These are phyloP conservation scores for Colletotrichum melonis DNA, from an alignment of 2,329 filamentous ascomycete species.

Conservation along the genomic window DNA sequence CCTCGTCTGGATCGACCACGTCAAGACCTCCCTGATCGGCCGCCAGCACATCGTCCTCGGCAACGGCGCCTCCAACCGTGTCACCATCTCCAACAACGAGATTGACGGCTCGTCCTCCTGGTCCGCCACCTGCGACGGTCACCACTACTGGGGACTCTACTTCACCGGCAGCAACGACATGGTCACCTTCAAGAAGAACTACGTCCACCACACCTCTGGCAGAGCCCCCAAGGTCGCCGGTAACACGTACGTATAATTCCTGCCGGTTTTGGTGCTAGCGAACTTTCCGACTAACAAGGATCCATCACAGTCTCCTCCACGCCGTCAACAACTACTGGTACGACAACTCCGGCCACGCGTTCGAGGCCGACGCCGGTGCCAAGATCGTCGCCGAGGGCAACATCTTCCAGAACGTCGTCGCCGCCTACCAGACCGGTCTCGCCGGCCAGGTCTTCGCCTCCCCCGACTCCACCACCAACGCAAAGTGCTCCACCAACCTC, in stretches of 20 bases:
- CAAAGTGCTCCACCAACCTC: constrained; percentile 55
- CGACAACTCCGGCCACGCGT: constrained; percentile 59
- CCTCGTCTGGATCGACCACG: constrained; percentile 63
- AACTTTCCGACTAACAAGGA: not conserved
- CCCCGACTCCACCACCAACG: constrained; percentile 47
- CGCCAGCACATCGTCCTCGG: constrained; percentile 72
- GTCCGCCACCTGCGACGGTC: constrained; percentile 67
- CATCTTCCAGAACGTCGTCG: constrained; percentile 65
- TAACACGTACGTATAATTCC: constrained; percentile 50
- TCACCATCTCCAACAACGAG: constrained; percentile 70
- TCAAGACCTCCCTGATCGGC: constrained; percentile 67
- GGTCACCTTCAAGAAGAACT: constrained; percentile 70
- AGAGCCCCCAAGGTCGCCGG: constrained; percentile 68
- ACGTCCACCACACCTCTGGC: constrained; percentile 68
- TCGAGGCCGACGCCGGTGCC: constrained; percentile 59
- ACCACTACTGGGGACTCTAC: constrained; percentile 72
- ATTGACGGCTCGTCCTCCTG: constrained; percentile 66
- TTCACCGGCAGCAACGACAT: constrained; percentile 66
- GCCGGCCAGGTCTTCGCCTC: constrained; percentile 48
- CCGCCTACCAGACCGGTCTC: constrained; percentile 49
- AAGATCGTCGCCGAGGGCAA: constrained; percentile 66
- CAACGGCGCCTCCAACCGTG: constrained; percentile 61
- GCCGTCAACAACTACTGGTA: constrained; percentile 71
- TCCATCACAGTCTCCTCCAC: constrained; percentile 55
- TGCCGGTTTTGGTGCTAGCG: not conserved